phyloP scores from a whole-genome alignment of 108 stramenopile genomes.

The Discostella stelligeroides region DNA sequence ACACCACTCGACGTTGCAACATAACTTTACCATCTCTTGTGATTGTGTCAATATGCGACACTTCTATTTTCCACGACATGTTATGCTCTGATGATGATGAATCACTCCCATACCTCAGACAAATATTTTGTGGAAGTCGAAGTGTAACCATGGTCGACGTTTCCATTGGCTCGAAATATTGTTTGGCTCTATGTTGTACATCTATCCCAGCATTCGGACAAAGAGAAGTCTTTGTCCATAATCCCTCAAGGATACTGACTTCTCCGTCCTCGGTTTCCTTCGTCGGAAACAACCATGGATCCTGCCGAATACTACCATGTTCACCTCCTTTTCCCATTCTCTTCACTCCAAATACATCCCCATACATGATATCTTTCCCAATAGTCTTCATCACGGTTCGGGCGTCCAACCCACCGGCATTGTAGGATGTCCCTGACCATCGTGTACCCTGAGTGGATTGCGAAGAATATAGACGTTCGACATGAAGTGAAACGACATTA shows the following conservation, averaged over 20 bases:
- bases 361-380: constrained; percentile 52
- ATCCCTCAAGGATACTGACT: neutral
- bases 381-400: constrained; percentile 63
- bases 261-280: neutral
- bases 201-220: neutral
- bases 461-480: constrained; percentile 19
- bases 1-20: constrained; percentile 5
- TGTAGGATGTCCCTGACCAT: constrained; percentile 33
- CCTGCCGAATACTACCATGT: neutral
- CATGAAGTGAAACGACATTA: constrained; percentile 40
- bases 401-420: constrained; percentile 75
- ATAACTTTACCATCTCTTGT: neutral
- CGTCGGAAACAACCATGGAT: neutral
- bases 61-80: constrained; percentile 4
- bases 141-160: neutral
- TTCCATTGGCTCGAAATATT: neutral
- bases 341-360: constrained; percentile 43
- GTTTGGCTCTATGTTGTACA: too few species aligned
- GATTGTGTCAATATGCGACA: neutral
- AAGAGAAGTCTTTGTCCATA: neutral
- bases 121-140: constrained; percentile 9
- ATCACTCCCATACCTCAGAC: neutral
- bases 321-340: constrained; percentile 17
- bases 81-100: neutral
- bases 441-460: constrained; percentile 24